Base-by-base conservation (phyloP, 208 protist genomes). In the Vickermania spadyakhi region DNA sequence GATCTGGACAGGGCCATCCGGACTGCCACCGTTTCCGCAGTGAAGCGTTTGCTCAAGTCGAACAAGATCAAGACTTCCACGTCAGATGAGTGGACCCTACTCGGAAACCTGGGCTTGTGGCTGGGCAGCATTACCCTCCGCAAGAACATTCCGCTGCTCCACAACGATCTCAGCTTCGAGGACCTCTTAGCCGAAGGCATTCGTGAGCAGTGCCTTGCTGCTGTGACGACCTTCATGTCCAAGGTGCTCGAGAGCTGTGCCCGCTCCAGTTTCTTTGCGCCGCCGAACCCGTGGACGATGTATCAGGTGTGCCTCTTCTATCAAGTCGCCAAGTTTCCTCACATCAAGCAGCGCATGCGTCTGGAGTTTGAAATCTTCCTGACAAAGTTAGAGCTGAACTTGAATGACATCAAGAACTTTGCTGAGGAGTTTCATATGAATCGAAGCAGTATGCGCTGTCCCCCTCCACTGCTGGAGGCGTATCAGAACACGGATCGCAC, bases 211-310 rank as follows among this genome's bases (percentile, higher is more conserved):
- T 86, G 90, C 58, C 77, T 99, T 13, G 91, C 98, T 55, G 89
- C 89, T 0, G 94, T 99, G 1, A 86, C 99, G 2, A 97, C 98
- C 13, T 99, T 99, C 68, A 90, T 99, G 18, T 68, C 88, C 14
- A 98, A 98, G 58, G 79, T 97, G 27, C 77, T 98, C 21, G 82
- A 90, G 31, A 74, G 79, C 68, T 91, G 81, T 68, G 66, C 75
- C 54, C 76, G 75, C 42, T 97, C 89, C n/a, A 84, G 76, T 53
- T 97, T 99, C 41, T 99, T 99, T 78, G 78, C 70, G 61, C 90
- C 85, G 29, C 97, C 96, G 23, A 99, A 99, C 79, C 98, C 98
- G 27, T 99, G 98, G 98, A 87, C 98, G 18, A 98, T 98, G 93
- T 91, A 86, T 29, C 83, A 98, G 45, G 58, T 99, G 31, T 76